Evolutionary conservation across 805 yeast genomes (phyloP).

Genomic region (Danielozyma ontarioensis): DNA sequence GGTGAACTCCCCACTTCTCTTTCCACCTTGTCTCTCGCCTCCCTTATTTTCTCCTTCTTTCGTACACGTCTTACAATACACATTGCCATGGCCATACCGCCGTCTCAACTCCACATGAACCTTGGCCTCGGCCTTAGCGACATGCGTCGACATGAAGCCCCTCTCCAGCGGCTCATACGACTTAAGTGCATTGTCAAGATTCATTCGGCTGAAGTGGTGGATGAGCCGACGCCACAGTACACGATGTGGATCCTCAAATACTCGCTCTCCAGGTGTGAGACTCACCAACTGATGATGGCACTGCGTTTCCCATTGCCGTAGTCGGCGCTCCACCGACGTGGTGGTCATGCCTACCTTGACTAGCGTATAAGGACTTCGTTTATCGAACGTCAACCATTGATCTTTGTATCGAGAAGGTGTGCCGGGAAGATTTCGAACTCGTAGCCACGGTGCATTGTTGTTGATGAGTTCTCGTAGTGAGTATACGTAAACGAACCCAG

Average conservation of each 20-base stretch:
- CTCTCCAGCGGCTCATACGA: slow-evolving; percentile 16
- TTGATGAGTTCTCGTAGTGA: slow-evolving; percentile 38
- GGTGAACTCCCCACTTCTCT: background rate
- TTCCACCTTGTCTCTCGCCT: background rate
- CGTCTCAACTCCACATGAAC: slow-evolving; percentile 36
- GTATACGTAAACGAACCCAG: slow-evolving; percentile 48
- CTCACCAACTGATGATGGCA: slow-evolving; percentile 44
- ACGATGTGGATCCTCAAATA: slow-evolving; percentile 3
- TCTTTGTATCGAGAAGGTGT: slow-evolving; percentile 11
- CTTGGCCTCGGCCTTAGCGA: slow-evolving; percentile 33
- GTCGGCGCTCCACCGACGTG: slow-evolving; percentile 34
- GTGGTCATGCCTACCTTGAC: slow-evolving; percentile 54
- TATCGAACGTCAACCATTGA: slow-evolving; percentile 29
- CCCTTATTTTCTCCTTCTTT: slow-evolving; percentile 1
- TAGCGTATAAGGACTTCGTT: slow-evolving; percentile 31
- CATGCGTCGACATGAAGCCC: slow-evolving; percentile 33
- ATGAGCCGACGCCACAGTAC: slow-evolving; percentile 2
- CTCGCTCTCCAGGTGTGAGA: slow-evolving; percentile 12
- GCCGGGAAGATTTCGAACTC: slow-evolving; percentile 27
- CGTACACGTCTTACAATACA: slow-evolving; percentile 45
- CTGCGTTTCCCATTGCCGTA: slow-evolving; percentile 49
- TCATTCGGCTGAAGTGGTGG: slow-evolving; percentile 1
- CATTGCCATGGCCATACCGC: slow-evolving; percentile 43
- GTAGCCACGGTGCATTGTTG: slow-evolving; percentile 30
- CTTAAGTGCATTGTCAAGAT: background rate